Conservation (phyloP, 768 basidiomycete genomes). For the Saitozyma podzolica region DNA sequence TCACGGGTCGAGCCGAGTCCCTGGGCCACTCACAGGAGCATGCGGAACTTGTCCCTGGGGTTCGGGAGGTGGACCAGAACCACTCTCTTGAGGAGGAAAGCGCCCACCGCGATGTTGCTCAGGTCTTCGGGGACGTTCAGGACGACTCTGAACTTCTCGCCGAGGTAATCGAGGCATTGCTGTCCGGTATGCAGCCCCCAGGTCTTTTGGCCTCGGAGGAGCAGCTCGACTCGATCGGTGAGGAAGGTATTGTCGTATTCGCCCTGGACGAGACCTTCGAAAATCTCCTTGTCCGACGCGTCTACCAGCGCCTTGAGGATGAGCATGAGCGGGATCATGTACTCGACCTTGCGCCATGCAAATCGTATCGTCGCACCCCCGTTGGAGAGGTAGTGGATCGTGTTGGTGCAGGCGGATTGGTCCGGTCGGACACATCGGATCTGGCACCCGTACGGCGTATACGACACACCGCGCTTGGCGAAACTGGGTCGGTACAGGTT, state of each 20-base stretch:
- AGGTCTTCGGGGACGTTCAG: slow-evolving; percentile 89
- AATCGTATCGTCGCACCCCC: slow-evolving; percentile 97
- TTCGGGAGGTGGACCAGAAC: slow-evolving; percentile 84
- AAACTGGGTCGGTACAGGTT: slow-evolving; percentile 89
- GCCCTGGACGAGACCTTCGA: slow-evolving; percentile 93
- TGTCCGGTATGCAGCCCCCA: slow-evolving; percentile 82
- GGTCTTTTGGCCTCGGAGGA: slow-evolving; percentile 91
- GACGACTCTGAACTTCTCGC: slow-evolving; percentile 93
- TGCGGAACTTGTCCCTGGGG: slow-evolving; percentile 88
- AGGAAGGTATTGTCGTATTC: slow-evolving; percentile 97
- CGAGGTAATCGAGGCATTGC: slow-evolving; percentile 90
- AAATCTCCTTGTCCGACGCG: slow-evolving; percentile 93
- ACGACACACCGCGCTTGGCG: slow-evolving; percentile 86
- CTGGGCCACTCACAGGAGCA: slow-evolving; percentile 72
- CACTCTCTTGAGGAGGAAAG: slow-evolving; percentile 78
- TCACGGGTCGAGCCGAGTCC: background rate
- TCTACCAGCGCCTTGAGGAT: slow-evolving; percentile 88
- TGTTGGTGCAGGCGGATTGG: slow-evolving; percentile 90
- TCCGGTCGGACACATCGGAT: slow-evolving; percentile 93
- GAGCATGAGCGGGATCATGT: slow-evolving; percentile 86
- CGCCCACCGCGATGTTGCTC: slow-evolving; percentile 77
- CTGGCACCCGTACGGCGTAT: slow-evolving; percentile 90
- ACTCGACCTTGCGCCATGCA: slow-evolving; percentile 96
- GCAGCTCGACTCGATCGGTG: slow-evolving; percentile 91
- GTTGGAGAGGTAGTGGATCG: slow-evolving; percentile 94